A percentile compares a stretch with the other conserved stretches of the same genome.
Conservation (phyloP, 768 basidiomycete genomes). For the Dendrothele bispora region DNA sequence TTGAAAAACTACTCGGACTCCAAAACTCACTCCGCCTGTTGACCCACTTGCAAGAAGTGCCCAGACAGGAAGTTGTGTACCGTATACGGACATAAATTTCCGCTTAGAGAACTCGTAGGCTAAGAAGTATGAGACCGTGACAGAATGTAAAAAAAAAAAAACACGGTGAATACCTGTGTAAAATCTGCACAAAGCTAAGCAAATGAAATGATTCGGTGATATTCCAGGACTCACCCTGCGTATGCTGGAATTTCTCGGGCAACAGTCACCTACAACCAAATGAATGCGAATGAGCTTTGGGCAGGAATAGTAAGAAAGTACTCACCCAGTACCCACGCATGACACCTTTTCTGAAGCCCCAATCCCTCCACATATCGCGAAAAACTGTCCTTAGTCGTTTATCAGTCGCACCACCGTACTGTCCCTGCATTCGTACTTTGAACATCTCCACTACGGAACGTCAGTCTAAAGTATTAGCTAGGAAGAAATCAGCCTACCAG, state of each 20-base stretch:
- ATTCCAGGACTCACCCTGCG: slow-evolving; percentile 67
- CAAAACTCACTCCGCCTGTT: slow-evolving; percentile 68
- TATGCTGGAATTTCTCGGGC: slow-evolving; percentile 95
- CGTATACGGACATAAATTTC: slow-evolving; percentile 62
- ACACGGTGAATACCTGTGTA: slow-evolving; percentile 64
- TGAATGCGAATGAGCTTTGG: neutral
- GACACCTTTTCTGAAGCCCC: slow-evolving; percentile 84
- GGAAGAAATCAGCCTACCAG: slow-evolving; percentile 52
- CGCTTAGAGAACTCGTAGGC: slow-evolving; percentile 92
- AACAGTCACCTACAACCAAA: slow-evolving; percentile 68
- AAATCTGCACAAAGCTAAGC: slow-evolving; percentile 44
- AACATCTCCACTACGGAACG: slow-evolving; percentile 84
- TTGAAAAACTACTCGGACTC: neutral
- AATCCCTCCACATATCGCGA: slow-evolving; percentile 82
- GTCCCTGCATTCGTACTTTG: slow-evolving; percentile 97
- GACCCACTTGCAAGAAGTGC: slow-evolving; percentile 81
- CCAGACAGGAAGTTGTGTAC: slow-evolving; percentile 77
- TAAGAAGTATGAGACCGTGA: slow-evolving; percentile 23
- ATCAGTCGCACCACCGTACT: slow-evolving; percentile 82
- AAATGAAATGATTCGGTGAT: neutral
- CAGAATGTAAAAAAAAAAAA: neutral
- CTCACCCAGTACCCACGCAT: slow-evolving; percentile 97
- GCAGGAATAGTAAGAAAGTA: neutral
- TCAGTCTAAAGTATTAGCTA: slow-evolving; percentile 4
- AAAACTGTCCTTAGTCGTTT: slow-evolving; percentile 73